Evolutionary conservation across 306 rosid species (phyloP), one percentile per base, ranked within the genome.

Genomic region (Cyamopsis tetragonoloba): DNA sequence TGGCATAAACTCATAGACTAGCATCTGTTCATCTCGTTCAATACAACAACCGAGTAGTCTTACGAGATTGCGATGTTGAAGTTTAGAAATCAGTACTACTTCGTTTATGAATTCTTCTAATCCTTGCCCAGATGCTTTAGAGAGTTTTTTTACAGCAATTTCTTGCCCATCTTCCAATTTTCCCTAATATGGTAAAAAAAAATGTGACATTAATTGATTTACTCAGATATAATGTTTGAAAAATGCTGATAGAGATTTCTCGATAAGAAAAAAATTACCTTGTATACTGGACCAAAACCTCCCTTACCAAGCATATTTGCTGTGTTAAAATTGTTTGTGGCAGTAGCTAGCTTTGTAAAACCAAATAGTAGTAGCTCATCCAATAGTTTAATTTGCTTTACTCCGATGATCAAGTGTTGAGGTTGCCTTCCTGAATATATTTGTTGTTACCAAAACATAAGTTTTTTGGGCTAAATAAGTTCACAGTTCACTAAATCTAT

Each of bases 1-100:
- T 53, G 82, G 82, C 87, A 83, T 79, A 41, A 67, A 79, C 39
- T 75, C 87, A 67, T 82, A 82, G 0, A 82, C 62, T 59, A 82
- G 28, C 66, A 83, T 83, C 20, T 64, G 80, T 31, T 83, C 87
- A 0, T 66, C 75, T 34, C 71, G 24, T 68, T 83, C 82, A 34
- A 76, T 22, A 26, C 87, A 79, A n/a, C 84, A 83, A 6, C 87
- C 87, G 22, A 73, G 66, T 30, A 83, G 66, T 14, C 79, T 66
- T 14, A 83, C 84, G 44, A 83, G 82, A 80, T 83, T 83, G 11
- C 80, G 72, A 41, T 83, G 87, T 32, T 83, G 87, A 23, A 83
- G 85, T 31, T 80, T 76, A 24, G 85, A 77, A 66, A 80, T 73
- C 47, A 83, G 78, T 0, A 49, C 61, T 2, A 83, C 79, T 62